Evolutionary conservation across 1,284 basidiomycete species (phyloP).

Genomic region (Leccinum angustisporum): DNA sequence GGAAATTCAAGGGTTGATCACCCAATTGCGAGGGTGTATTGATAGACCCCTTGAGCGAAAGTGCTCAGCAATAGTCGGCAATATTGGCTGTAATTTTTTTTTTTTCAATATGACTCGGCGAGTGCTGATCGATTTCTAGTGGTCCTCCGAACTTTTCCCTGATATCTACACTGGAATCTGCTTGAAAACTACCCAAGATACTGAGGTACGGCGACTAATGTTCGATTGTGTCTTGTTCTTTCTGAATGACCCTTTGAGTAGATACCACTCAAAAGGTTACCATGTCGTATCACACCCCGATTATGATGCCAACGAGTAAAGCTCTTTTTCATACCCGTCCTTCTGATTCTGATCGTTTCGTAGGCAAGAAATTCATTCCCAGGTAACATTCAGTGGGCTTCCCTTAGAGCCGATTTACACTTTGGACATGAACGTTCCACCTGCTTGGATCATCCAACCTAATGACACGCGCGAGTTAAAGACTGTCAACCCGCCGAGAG

Average conservation of each 20-base stretch:
- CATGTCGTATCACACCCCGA: conserved; percentile 57
- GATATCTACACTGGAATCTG: no score
- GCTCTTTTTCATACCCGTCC: conserved; percentile 1
- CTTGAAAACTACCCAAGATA: no score
- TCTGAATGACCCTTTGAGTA: conserved; percentile 30
- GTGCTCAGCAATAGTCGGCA: no score
- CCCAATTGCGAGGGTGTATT: conserved; percentile 25
- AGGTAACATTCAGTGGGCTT: conserved; percentile 53
- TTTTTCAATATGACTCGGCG: no score
- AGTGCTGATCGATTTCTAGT: no score
- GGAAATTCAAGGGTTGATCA: conserved; percentile 30
- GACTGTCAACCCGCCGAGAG: conserved; percentile 71
- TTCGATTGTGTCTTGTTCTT: background rate
- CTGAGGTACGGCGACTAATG: conserved; percentile 52
- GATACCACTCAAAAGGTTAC: conserved; percentile 88
- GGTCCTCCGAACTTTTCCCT: no score
- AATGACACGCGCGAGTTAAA: conserved; percentile 76
- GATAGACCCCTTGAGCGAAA: no score
- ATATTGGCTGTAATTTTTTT: no score
- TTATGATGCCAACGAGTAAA: conserved; percentile 77
- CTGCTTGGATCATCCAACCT: conserved; percentile 91
- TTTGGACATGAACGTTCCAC: conserved; percentile 85
- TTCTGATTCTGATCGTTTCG: conserved; percentile 1
- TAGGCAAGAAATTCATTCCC: conserved; percentile 55
- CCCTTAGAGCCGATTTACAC: conserved; percentile 83